Percentiles rank a stretch among this genome's conserved stretches.
Evolutionary conservation across 2,329 filamentous ascomycete genomes (phyloP).

Genomic region (Juglanconis sp.): DNA sequence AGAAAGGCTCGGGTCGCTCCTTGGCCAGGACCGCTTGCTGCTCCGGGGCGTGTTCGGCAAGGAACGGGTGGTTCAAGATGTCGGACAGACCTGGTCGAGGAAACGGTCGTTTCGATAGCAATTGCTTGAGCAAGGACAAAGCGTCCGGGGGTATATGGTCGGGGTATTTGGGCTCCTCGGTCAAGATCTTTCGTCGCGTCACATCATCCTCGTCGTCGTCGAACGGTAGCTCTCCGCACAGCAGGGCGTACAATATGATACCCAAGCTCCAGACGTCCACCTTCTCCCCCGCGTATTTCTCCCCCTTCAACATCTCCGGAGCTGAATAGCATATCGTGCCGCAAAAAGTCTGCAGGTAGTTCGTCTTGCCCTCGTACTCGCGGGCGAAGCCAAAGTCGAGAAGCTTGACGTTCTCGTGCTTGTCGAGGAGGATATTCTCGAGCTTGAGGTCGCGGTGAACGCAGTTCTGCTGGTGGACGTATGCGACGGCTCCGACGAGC

Average conservation of each 20-base stretch:
- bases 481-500: slow-evolving; percentile 88
- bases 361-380: slow-evolving; percentile 93
- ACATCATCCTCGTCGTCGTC: slow-evolving; percentile 91
- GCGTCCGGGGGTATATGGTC: slow-evolving; percentile 76
- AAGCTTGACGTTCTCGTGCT: slow-evolving; percentile 94
- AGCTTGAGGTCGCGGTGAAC: slow-evolving; percentile 96
- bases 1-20: slow-evolving; percentile 76
- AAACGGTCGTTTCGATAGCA: slow-evolving; percentile 90
- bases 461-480: slow-evolving; percentile 92
- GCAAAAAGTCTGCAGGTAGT: slow-evolving; percentile 95
- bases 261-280: slow-evolving; percentile 94
- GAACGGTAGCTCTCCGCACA: slow-evolving; percentile 86
- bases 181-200: slow-evolving; percentile 81
- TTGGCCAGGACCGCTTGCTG: slow-evolving; percentile 88
- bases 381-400: slow-evolving; percentile 98
- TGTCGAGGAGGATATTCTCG: slow-evolving; percentile 94
- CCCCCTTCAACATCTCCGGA: slow-evolving; percentile 96
- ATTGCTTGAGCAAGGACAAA: slow-evolving; percentile 67
- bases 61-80: slow-evolving; percentile 82
- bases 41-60: slow-evolving; percentile 79
- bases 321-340: slow-evolving; percentile 97
- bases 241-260: slow-evolving; percentile 77
- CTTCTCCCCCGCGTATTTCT: slow-evolving; percentile 97
- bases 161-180: slow-evolving; percentile 81
- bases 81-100: slow-evolving; percentile 78